Base-by-base conservation (phyloP, 139 green algal genomes). In the Picochlorum costavermella region DNA sequence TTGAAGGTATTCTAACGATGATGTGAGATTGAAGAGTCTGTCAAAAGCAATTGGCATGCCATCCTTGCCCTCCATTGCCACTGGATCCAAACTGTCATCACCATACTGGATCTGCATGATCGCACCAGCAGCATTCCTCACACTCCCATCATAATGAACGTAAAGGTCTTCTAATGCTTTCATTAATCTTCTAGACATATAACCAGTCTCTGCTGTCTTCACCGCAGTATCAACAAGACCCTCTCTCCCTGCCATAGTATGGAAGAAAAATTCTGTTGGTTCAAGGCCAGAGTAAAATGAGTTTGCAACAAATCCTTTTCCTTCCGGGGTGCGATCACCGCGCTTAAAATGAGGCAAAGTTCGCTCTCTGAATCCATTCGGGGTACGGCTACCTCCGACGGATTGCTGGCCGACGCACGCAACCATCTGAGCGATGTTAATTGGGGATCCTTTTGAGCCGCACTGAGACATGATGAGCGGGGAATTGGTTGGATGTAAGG, bases 221-320 rank as follows among this genome's bases (percentile, higher is more conserved):
- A 98, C 93, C 13, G 93, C 93, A 1, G 93, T 99, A 75, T 99
- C 93, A 61, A 99, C 93, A 57, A 99, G 79, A 1, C 93, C 89
- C 75, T 96, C 89, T 0, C 90, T 74, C 6, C 89, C 90, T 1
- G 83, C 93, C 93, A 99, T 99, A 59, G 93, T 96, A 83, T 99
- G 93, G 77, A 99, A 99, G 81, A 97, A 98, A 64, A 98, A 99
- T 84, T 99, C 93, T 3, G 89, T 96, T 50, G 93, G 86, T 8
- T 71, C 89, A 25, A 99, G 81, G 3, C 93, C 71, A 74, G 66
- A 74, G 77, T 92, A 97, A 83, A 98, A 98, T n/a, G 76, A 90
- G 77, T 90, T 92, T 49, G 86, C 90, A 48, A 98, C 93, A 75
- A 98, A 98, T 51, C 93, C 93, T 65, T 95, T 95, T 61, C 83